These are phyloP conservation scores for Cordyceps pruinosa DNA, from an alignment of 2,329 filamentous ascomycete genomes.

Conservation along the genomic window DNA sequence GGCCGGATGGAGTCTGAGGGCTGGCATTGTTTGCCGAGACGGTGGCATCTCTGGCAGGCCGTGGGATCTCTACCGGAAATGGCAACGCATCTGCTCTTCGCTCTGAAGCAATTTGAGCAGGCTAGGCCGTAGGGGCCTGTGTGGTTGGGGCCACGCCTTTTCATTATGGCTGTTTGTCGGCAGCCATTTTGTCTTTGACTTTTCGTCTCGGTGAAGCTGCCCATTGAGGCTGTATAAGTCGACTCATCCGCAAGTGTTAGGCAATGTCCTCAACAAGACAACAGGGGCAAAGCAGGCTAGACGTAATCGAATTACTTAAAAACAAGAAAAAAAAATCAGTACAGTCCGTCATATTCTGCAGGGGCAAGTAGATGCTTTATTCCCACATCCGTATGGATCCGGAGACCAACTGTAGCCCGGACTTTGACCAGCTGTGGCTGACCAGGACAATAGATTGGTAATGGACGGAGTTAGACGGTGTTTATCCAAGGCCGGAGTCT, in stretches of 20 bases:
- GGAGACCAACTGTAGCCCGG: no score
- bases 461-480: conserved; percentile 4
- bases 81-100: conserved; percentile 6
- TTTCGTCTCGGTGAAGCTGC: not conserved
- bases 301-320: no score
- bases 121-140: conserved; percentile 4
- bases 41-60: not conserved
- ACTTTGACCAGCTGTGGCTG: no score
- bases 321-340: no score
- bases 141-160: not conserved
- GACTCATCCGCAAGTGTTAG: not conserved
- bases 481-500: not conserved
- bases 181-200: not conserved
- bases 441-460: not conserved
- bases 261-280: not conserved
- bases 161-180: not conserved
- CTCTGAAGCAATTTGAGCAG: not conserved
- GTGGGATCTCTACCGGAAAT: not conserved
- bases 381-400: no score
- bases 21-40: not conserved
- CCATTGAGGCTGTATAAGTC: not conserved
- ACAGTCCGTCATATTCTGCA: no score
- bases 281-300: not conserved
- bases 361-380: no score
- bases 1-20: not conserved